These are phyloP conservation scores for Dentiscutata heterogama DNA, from an alignment of 371 early-diverging fungal species.

Conservation along the genomic window DNA sequence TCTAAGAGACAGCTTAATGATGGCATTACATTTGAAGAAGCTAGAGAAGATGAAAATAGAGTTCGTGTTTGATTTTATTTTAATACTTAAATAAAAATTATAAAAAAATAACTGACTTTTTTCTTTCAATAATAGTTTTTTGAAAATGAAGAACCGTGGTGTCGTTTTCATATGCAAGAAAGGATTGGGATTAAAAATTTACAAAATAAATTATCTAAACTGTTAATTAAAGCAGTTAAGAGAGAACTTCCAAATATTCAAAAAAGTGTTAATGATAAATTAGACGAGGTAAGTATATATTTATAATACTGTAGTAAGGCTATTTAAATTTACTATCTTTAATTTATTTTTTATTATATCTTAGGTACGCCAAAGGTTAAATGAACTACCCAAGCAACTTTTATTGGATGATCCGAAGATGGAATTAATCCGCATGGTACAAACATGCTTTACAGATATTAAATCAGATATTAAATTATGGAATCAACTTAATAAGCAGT, in stretches of 20 bases:
- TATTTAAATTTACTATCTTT: not conserved
- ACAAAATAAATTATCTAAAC: not conserved
- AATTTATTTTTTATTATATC: not conserved
- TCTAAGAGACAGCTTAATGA: not conserved
- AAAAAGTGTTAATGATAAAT: not conserved
- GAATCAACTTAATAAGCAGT: not conserved
- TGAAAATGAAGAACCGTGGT: not conserved
- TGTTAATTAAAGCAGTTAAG: not conserved
- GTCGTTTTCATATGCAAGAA: not conserved
- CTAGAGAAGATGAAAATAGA: not conserved
- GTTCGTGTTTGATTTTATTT: not conserved
- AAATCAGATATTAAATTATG: not conserved
- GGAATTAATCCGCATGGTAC: not conserved
- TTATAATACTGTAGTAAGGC: not conserved
- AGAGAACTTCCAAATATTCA: not conserved
- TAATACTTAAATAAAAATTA: too few species aligned
- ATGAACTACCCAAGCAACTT: not conserved
- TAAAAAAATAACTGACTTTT: not conserved
- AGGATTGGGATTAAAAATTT: not conserved
- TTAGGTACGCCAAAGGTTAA: not conserved
- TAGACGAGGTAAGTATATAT: not conserved
- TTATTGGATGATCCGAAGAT: not conserved
- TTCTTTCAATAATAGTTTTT: conserved; percentile 1
- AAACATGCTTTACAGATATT: not conserved
- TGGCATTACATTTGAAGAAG: not conserved